Percentiles rank a stretch among this genome's conserved stretches.
phyloP scores from a whole-genome alignment of 1,284 basidiomycete genomes.

The Ganoderma multipileum region DNA sequence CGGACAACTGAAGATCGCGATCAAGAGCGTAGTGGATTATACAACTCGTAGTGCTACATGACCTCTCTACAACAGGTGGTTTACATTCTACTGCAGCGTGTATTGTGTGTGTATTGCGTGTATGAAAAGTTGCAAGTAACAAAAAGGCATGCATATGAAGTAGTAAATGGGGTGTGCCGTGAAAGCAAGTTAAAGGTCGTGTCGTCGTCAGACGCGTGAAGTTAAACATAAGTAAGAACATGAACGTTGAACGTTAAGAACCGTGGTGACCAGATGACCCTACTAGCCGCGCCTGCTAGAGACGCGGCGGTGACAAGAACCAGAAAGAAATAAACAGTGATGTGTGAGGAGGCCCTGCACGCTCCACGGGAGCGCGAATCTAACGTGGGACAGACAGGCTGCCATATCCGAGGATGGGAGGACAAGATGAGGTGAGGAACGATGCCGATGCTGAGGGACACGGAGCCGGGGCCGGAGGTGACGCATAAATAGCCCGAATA shows the following conservation, averaged over 20 bases:
- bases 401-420: slow-evolving; percentile 24
- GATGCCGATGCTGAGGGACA: background rate
- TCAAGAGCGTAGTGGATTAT: slow-evolving; percentile 5
- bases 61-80: slow-evolving; percentile 21
- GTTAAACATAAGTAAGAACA: background rate
- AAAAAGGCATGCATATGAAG: background rate
- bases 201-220: slow-evolving; percentile 1
- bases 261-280: background rate
- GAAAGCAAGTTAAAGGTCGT: background rate
- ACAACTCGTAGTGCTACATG: slow-evolving; percentile 25
- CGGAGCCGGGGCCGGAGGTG: background rate
- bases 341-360: slow-evolving; percentile 9
- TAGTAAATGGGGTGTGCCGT: background rate
- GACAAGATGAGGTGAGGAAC: slow-evolving; percentile 15
- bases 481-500: slow-evolving; percentile 30
- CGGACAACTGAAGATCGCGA: background rate
- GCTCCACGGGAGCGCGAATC: slow-evolving; percentile 22
- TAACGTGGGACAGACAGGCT: slow-evolving; percentile 19
- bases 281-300: slow-evolving; percentile 24
- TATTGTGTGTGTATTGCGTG: background rate
- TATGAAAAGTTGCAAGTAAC: background rate
- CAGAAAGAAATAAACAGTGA: slow-evolving; percentile 1
- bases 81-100: slow-evolving; percentile 18
- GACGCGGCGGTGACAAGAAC: slow-evolving; percentile 14
- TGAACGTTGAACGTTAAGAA: background rate